These are phyloP conservation scores for Waitea zeae DNA, from an alignment of 1,284 basidiomycete species.

Conservation along the genomic window DNA sequence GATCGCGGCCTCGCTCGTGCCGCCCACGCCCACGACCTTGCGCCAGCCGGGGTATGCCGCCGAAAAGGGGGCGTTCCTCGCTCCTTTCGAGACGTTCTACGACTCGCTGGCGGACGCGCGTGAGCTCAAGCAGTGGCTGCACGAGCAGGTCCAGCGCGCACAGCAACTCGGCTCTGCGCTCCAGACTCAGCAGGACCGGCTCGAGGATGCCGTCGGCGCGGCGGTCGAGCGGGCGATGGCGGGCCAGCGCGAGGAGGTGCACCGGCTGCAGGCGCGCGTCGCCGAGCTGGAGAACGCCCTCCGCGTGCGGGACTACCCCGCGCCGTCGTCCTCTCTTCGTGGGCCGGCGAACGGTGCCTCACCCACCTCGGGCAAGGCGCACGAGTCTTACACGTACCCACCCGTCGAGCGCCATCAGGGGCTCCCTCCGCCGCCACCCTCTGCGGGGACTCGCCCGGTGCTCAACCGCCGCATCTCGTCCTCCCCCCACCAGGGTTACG, in stretches of 20 bases:
- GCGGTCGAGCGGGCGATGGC: conserved; percentile 39
- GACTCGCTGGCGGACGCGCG: conserved; percentile 60
- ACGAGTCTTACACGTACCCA: conserved; percentile 2
- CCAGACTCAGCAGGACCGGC: conserved; percentile 34
- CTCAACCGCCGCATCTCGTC: neutral
- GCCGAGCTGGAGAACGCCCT: conserved; percentile 39
- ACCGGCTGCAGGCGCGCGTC: conserved; percentile 30
- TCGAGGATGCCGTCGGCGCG: conserved; percentile 36
- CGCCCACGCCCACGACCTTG: conserved; percentile 44
- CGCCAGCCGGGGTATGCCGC: conserved; percentile 37
- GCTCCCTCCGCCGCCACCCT: conserved; percentile 1
- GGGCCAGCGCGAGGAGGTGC: conserved; percentile 38
- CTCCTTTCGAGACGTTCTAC: conserved; percentile 65
- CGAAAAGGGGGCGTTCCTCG: conserved; percentile 57
- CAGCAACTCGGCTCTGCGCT: conserved; percentile 31
- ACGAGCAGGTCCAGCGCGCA: conserved; percentile 49
- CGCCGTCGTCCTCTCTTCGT: neutral
- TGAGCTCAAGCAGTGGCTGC: conserved; percentile 54
- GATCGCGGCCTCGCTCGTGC: conserved; percentile 41
- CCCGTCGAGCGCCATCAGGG: conserved; percentile 1
- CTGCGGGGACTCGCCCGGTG: neutral
- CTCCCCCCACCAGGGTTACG: neutral
- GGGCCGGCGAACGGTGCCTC: neutral
- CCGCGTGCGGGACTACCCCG: conserved; percentile 4
- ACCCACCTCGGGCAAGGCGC: neutral